A percentile compares a stretch with the other conserved stretches of the same genome.
Evolutionary conservation across 73 alveolate species (phyloP).

Genomic region (Breviolum minutum): DNA sequence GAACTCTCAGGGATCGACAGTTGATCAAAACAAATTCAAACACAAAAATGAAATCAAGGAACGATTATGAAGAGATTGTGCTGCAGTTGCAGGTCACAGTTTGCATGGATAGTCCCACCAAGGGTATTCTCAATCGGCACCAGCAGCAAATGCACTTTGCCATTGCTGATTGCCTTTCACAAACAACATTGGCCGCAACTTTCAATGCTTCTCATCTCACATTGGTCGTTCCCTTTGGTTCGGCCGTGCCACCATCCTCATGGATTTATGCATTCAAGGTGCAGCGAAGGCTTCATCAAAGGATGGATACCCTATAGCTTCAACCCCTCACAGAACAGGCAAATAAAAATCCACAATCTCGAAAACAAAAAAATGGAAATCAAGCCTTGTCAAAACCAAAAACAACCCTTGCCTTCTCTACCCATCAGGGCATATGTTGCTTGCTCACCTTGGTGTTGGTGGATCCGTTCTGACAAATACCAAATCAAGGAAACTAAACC

Average conservation of each 20-base stretch:
- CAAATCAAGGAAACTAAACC: not conserved
- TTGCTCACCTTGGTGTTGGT: slow-evolving; percentile 22
- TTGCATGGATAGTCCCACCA: slow-evolving; percentile 90
- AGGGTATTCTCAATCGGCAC: slow-evolving; percentile 91
- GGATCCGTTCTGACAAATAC: not conserved
- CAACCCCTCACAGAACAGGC: not conserved
- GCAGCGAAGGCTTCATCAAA: slow-evolving; percentile 71
- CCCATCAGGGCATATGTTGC: slow-evolving; percentile 67
- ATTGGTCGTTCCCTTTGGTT: no score
- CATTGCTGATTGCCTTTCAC: slow-evolving; percentile 53
- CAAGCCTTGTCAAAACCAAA: not conserved
- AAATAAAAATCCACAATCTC: not conserved
- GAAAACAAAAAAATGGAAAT: not conserved
- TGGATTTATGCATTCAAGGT: not conserved
- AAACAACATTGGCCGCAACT: no score
- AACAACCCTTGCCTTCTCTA: not conserved
- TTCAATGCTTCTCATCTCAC: no score
- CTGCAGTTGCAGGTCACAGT: slow-evolving; percentile 84
- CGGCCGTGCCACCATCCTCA: no score
- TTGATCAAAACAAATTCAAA: no score
- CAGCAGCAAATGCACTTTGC: slow-evolving; percentile 59
- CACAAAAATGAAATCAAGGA: not conserved
- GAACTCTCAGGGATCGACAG: not conserved
- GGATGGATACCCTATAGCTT: slow-evolving; percentile 42
- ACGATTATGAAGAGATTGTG: slow-evolving; percentile 93